Evolutionary conservation across 305 asterid species (phyloP).

Genomic region (Fraxinus nigra): DNA sequence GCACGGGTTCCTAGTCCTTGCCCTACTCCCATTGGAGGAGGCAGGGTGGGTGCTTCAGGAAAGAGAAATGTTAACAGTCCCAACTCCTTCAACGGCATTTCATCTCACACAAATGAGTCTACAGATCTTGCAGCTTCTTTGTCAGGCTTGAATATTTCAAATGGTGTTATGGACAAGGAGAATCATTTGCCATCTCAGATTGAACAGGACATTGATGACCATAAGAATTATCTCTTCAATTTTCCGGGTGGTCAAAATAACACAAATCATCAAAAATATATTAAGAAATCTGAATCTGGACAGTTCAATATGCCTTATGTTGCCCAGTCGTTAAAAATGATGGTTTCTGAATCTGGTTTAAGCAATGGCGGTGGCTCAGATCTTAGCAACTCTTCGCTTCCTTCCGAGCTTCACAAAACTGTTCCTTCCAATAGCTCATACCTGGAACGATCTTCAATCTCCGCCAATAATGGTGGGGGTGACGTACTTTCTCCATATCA

Average conservation of each 20-base stretch:
- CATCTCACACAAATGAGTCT: constrained; percentile 60
- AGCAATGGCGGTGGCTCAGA: constrained; percentile 43
- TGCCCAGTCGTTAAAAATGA: constrained; percentile 31
- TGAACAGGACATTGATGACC: constrained; percentile 52
- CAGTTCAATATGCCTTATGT: constrained; percentile 32
- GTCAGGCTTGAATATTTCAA: constrained; percentile 74
- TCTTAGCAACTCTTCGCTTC: constrained; percentile 37
- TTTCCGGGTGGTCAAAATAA: constrained; percentile 66
- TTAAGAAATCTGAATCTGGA: constrained; percentile 48
- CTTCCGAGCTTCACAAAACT: constrained; percentile 45
- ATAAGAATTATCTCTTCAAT: constrained; percentile 54
- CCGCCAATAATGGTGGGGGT: constrained; percentile 49
- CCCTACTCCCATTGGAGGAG: constrained; percentile 87
- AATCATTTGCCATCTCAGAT: constrained; percentile 41
- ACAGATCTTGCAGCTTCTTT: constrained; percentile 69
- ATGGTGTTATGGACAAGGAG: constrained; percentile 57
- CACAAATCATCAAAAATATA: constrained; percentile 48
- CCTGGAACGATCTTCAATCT: constrained; percentile 51
- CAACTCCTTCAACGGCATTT: constrained; percentile 50
- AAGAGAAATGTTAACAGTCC: constrained; percentile 64
- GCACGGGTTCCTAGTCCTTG: constrained; percentile 92
- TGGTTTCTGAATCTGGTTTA: constrained; percentile 39
- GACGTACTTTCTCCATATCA: constrained; percentile 57
- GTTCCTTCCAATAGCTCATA: constrained; percentile 48
- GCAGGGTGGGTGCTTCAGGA: constrained; percentile 56